A percentile compares a stretch with the other conserved stretches of the same genome.
These are phyloP conservation scores for Pavlovales sp. DNA, from an alignment of 208 protist genomes.

Conservation along the genomic window DNA sequence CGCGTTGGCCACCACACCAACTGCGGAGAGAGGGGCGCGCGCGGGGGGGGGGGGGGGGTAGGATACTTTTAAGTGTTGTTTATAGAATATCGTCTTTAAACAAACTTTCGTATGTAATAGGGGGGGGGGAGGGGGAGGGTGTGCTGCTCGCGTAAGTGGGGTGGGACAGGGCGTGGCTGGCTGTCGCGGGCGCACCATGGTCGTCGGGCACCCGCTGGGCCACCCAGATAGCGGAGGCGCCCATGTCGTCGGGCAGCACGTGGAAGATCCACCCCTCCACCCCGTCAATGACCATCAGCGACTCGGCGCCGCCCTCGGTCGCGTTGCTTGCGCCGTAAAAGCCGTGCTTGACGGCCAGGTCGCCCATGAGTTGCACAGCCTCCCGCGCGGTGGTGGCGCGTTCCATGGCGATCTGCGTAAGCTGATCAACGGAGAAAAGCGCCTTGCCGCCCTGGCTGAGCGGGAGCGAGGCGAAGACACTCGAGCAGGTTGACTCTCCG, in stretches of 20 bases:
- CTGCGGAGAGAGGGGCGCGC: too few relatives aligned
- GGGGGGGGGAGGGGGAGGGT: too few relatives aligned
- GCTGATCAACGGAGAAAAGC: constrained; percentile 21
- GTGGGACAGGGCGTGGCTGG: too few relatives aligned
- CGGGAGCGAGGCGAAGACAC: constrained; percentile 23
- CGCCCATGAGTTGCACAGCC: constrained; percentile 28
- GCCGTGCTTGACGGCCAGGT: constrained; percentile 31
- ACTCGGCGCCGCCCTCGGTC: constrained; percentile 37
- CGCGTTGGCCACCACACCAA: too few relatives aligned
- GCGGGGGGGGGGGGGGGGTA: too few relatives aligned
- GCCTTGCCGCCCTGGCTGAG: constrained; percentile 25
- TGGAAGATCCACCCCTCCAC: constrained; percentile 57
- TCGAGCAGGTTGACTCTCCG: constrained; percentile 44
- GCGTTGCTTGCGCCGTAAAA: constrained; percentile 40
- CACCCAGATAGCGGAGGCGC: constrained; percentile 50
- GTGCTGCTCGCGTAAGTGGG: too few relatives aligned
- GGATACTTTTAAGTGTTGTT: too few relatives aligned
- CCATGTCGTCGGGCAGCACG: constrained; percentile 22
- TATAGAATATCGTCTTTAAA: too few relatives aligned
- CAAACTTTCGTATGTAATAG: too few relatives aligned
- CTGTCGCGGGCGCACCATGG: constrained; percentile 23
- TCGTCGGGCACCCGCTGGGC: constrained; percentile 58
- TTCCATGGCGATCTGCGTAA: constrained; percentile 49
- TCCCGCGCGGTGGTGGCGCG: constrained; percentile 1
- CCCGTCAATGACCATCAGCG: constrained; percentile 29